Conservation (phyloP, 805 yeast genomes). For the Monosporozyma aquatica region DNA sequence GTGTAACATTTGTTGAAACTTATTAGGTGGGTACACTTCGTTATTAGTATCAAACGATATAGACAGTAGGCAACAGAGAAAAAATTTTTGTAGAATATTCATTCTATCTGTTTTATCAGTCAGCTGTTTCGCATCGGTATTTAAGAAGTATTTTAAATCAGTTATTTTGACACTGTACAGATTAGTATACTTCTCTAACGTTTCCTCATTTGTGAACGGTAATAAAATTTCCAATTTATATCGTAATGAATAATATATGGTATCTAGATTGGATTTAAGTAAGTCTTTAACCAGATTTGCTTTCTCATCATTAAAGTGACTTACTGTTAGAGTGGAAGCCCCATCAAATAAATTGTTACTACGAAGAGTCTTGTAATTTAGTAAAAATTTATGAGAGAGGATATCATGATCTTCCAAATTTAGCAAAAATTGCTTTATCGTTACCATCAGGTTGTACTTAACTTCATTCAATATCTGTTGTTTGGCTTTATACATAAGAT, state of each 20-base stretch:
- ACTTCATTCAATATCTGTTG: background rate
- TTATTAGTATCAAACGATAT: conserved; percentile 8
- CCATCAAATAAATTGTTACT: background rate
- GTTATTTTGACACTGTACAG: conserved; percentile 33
- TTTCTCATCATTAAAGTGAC: background rate
- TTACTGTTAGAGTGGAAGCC: background rate
- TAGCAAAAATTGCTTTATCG: conserved; percentile 10
- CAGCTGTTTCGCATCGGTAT: conserved; percentile 17
- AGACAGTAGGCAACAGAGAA: conserved; percentile 37
- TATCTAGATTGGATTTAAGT: conserved; percentile 28
- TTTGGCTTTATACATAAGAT: background rate
- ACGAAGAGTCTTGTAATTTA: conserved; percentile 21
- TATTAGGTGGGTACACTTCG: background rate
- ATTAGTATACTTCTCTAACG: conserved; percentile 35
- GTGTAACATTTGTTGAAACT: background rate
- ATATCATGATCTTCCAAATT: conserved; percentile 20
- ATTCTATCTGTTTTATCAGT: conserved; percentile 29
- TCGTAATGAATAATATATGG: conserved; percentile 19
- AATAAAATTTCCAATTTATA: conserved; percentile 23
- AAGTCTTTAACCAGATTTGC: conserved; percentile 17
- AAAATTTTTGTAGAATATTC: conserved; percentile 34
- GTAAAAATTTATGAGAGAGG: conserved; percentile 20
- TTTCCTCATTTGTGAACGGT: conserved; percentile 26
- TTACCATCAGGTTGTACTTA: conserved; percentile 13
- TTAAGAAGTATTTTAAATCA: conserved; percentile 23